These are phyloP conservation scores for Diplodia intermedia DNA, from an alignment of 2,329 filamentous ascomycete genomes.

Conservation along the genomic window DNA sequence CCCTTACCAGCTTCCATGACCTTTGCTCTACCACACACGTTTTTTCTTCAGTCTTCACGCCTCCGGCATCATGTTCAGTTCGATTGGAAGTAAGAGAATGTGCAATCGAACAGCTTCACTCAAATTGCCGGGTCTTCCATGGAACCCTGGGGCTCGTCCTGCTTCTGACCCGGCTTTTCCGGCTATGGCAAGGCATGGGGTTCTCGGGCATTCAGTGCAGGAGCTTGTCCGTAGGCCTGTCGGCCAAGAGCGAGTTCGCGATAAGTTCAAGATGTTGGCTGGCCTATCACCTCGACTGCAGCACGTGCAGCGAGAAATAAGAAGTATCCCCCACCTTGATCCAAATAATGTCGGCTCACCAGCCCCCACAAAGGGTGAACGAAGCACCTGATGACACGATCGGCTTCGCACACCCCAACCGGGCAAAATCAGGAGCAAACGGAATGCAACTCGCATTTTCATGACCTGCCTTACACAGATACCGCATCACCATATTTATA, in stretches of 20 bases:
- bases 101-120: neutral
- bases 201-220: constrained; percentile 8
- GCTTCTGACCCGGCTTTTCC: neutral
- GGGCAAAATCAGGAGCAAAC: neutral
- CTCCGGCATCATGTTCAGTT: neutral
- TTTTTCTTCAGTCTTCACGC: neutral
- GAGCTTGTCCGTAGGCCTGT: neutral
- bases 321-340: no score
- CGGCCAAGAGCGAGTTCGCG: neutral
- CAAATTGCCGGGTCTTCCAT: neutral
- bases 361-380: neutral
- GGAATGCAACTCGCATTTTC: no score
- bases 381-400: neutral
- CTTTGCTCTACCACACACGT: neutral
- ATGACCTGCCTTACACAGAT: no score
- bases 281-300: no score
- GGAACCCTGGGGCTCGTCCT: neutral
- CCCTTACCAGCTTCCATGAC: neutral
- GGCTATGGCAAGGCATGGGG: neutral
- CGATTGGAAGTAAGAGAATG: neutral
- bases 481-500: no score
- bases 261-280: neutral
- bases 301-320: no score
- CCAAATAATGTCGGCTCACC: neutral
- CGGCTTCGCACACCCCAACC: neutral